Conservation (phyloP, 208 protist species). For the Leishmania gerbilli region DNA sequence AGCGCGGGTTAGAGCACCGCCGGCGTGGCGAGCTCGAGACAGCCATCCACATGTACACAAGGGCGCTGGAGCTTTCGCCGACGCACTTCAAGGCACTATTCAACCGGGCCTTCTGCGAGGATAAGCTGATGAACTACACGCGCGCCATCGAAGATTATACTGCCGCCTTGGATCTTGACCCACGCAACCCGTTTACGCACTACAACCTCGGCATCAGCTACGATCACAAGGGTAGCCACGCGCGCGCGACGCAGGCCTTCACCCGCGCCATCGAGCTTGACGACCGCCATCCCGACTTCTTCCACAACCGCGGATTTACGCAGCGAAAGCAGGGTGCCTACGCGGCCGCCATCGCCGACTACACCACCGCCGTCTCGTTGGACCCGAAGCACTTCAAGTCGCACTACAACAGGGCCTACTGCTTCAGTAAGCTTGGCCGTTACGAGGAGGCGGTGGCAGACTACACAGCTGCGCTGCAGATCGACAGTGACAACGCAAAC, state of each 20-base stretch:
- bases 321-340: constrained; percentile 66
- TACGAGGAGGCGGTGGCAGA: constrained; percentile 67
- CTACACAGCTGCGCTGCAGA: constrained; percentile 72
- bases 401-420: constrained; percentile 93
- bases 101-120: constrained; percentile 88
- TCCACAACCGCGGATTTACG: constrained; percentile 84
- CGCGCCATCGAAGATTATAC: constrained; percentile 80
- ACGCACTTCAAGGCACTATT: constrained; percentile 89
- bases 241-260: constrained; percentile 68
- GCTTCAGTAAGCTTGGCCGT: constrained; percentile 74
- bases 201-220: constrained; percentile 92
- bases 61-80: constrained; percentile 69
- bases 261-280: constrained; percentile 73
- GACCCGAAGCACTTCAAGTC: constrained; percentile 91
- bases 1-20: constrained; percentile 67
- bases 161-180: constrained; percentile 65
- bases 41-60: constrained; percentile 85
- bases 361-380: constrained; percentile 64
- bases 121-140: constrained; percentile 63
- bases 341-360: constrained; percentile 78
- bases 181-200: constrained; percentile 81
- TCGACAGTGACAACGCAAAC: constrained; percentile 72
- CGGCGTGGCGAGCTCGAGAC: constrained; percentile 63
- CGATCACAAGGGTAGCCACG: constrained; percentile 59
- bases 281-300: constrained; percentile 68